Base-by-base conservation (phyloP, 768 basidiomycete genomes). In the Dioszegia crocea region DNA sequence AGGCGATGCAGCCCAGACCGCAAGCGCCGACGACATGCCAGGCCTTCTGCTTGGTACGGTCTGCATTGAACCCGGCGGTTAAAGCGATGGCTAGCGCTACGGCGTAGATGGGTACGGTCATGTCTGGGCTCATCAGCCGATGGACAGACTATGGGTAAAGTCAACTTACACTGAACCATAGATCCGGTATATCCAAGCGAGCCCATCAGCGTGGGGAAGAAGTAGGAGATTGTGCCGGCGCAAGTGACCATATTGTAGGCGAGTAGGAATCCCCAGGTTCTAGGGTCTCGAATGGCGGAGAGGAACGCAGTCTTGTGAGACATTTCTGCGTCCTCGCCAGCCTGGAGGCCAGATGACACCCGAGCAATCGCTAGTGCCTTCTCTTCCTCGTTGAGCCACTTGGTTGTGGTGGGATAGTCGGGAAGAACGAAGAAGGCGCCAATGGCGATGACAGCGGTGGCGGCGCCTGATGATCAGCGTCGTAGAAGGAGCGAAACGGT, bases 361-460 rank as follows among this genome's bases (percentile, higher is more conserved):
- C 51, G 51, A 17, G 39, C 21, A 16, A 53, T 30, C 38, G 51
- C 51, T 5, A 53, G 39, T 21, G 36, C 38, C 23, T 41, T 39
- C 59, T 78, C 77, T 14, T 76, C 71, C 8, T 60, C 56, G 12
- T 69, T 69, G 21, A 79, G 62, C 76, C 76, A 78, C 14, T 57
- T 61, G 39, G 76, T 71, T 10, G 70, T 77, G 14, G 72, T 62
- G 4, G 76, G 77, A 12, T 23, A 46, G 48, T 48, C 55, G 24
- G 60, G 60, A 14, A 61, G 39, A 36, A 61, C 55, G n/a, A 56
- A 56, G 60, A 56, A 57, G 24, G 74, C 73, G 10, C 46, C 63
- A 30, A 53, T 9, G 33, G 72, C 58, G 46, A 74, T 59, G 41
- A 60, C 55, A 30, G 69, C 67, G 14, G 75, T 76, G 3, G 52